Percentiles rank a stretch among this genome's conserved stretches.
Conservation (phyloP, 352 stramenopile species). For the Phytophthora hybrid region DNA sequence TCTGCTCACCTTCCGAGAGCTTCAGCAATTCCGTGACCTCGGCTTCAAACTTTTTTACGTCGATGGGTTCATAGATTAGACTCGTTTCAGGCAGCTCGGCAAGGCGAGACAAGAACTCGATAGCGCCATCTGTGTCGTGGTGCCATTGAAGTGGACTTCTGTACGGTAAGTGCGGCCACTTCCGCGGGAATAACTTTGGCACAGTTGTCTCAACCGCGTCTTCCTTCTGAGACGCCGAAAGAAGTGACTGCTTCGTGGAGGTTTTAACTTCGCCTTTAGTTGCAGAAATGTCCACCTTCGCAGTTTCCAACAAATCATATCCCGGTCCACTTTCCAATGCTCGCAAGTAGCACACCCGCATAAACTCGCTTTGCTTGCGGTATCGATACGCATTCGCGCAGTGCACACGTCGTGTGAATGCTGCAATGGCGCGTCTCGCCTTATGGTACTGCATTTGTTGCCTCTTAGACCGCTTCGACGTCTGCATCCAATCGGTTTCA, state of each 20-base stretch:
- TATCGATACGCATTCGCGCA: constrained; percentile 60
- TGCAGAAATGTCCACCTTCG: constrained; percentile 18
- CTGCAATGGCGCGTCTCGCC: constrained; percentile 43
- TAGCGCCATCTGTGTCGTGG: constrained; percentile 39
- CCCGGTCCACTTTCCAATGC: constrained; percentile 54
- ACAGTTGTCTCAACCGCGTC: constrained; percentile 55
- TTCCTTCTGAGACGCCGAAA: constrained; percentile 43
- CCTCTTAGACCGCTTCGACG: constrained; percentile 6
- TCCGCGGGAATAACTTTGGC: constrained; percentile 56
- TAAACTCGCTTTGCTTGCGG: constrained; percentile 70
- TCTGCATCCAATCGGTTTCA: not conserved
- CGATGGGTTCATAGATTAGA: constrained; percentile 75
- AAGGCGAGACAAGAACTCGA: constrained; percentile 64
- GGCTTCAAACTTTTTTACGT: constrained; percentile 53
- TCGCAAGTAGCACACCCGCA: constrained; percentile 67
- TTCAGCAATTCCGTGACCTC: constrained; percentile 30
- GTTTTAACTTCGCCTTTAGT: not conserved
- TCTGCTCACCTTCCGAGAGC: not conserved
- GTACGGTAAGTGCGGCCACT: constrained; percentile 78
- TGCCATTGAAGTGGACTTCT: constrained; percentile 63
- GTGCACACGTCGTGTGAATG: constrained; percentile 49
- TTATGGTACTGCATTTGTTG: constrained; percentile 32
- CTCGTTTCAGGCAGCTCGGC: constrained; percentile 59
- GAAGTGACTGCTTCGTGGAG: constrained; percentile 23
- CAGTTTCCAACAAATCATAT: constrained; percentile 28